Evolutionary conservation across 139 green algal genomes (phyloP).

Genomic region (Klebsormidium nitens): DNA sequence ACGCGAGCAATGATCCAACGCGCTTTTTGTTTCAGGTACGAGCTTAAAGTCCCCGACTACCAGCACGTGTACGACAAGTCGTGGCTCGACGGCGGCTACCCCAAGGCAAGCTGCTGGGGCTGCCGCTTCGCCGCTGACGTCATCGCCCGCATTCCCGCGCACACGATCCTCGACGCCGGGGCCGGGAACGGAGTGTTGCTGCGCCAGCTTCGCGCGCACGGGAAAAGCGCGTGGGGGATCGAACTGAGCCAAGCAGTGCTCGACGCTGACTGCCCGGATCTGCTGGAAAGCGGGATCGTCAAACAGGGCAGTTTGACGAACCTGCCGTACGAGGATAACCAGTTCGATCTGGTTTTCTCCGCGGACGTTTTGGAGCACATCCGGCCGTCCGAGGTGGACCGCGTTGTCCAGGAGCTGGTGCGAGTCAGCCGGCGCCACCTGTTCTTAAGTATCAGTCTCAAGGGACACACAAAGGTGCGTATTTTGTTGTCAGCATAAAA

Average conservation of each 20-base stretch:
- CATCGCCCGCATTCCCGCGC: slow-evolving; percentile 31
- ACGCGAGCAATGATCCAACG: too few relatives aligned
- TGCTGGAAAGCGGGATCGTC: slow-evolving; percentile 39
- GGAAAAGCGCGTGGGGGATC: slow-evolving; percentile 45
- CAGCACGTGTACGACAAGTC: slow-evolving; percentile 47
- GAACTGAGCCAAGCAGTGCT: slow-evolving; percentile 41
- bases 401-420: slow-evolving; percentile 42
- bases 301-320: slow-evolving; percentile 45
- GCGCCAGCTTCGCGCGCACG: slow-evolving; percentile 43
- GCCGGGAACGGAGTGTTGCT: slow-evolving; percentile 46
- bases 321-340: slow-evolving; percentile 46
- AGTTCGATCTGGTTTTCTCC: slow-evolving; percentile 43
- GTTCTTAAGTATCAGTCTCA: slow-evolving; percentile 43
- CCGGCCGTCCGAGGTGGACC: slow-evolving; percentile 43
- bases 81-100: slow-evolving; percentile 46
- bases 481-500: too few relatives aligned
- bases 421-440: slow-evolving; percentile 43
- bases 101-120: slow-evolving; percentile 42
- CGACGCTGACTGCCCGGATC: slow-evolving; percentile 45
- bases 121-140: slow-evolving; percentile 48
- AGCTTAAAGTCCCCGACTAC: slow-evolving; percentile 31
- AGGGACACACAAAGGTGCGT: slow-evolving; percentile 46
- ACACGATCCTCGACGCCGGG: slow-evolving; percentile 44
- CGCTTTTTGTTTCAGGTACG: slow-evolving; percentile 6
- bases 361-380: slow-evolving; percentile 50